Percentiles rank a stretch among this genome's conserved stretches.
Conservation (phyloP, 1,139 yeast genomes). For the Candida sojae region DNA sequence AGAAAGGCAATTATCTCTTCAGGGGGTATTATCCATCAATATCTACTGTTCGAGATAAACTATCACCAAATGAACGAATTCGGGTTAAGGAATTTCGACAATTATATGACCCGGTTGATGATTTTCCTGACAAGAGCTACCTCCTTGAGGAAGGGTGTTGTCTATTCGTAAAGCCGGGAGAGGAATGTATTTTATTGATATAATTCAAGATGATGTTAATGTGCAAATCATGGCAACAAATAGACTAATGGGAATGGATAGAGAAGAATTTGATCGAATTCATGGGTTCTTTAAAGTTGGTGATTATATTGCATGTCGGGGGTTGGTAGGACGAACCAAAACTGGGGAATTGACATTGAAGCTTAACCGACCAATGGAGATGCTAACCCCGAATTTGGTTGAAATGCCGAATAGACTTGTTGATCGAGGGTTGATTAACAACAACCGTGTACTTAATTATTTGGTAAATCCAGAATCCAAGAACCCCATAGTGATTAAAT, state of each 20-base stretch:
- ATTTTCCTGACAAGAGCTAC: conserved; percentile 14
- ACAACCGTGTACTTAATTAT: conserved; percentile 75
- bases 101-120: conserved; percentile 15
- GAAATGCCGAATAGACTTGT: conserved; percentile 60
- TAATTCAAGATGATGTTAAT: conserved; percentile 55
- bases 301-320: conserved; percentile 58
- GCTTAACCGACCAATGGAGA: conserved; percentile 44
- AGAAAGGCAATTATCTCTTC: not conserved
- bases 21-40: conserved; percentile 23
- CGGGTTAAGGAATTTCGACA: conserved; percentile 18
- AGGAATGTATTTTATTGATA: conserved; percentile 66
- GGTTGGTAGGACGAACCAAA: conserved; percentile 79
- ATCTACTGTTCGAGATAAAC: conserved; percentile 12
- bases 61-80: conserved; percentile 16
- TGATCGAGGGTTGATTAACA: conserved; percentile 58
- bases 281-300: conserved; percentile 63
- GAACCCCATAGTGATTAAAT: conserved; percentile 54
- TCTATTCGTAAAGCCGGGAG: conserved; percentile 65
- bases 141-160: conserved; percentile 51
- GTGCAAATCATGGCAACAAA: conserved; percentile 66
- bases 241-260: conserved; percentile 39
- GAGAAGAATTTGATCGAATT: conserved; percentile 44
- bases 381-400: conserved; percentile 70
- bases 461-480: conserved; percentile 56
- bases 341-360: conserved; percentile 79